Conservation (phyloP, 495 filamentous ascomycete genomes). For the Xylaria telfairii region DNA sequence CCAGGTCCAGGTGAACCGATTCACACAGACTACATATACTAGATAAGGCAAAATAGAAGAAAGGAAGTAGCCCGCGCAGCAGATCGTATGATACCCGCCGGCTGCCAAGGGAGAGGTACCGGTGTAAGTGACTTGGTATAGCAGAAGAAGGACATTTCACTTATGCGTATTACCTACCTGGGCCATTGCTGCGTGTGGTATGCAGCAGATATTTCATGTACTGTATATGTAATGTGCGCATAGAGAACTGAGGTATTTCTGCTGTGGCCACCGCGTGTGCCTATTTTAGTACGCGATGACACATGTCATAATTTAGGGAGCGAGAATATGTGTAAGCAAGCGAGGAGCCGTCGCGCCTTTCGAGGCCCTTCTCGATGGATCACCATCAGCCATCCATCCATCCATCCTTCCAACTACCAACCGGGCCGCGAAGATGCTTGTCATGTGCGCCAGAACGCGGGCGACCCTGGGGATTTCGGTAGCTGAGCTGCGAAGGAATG, state of each 20-base stretch:
- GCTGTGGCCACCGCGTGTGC: background rate
- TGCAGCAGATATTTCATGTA: constrained; percentile 2
- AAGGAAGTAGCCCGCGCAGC: background rate
- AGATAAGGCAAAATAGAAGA: background rate
- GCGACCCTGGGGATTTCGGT: constrained; percentile 17
- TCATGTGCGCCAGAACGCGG: constrained; percentile 23
- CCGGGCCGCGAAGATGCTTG: constrained; percentile 24
- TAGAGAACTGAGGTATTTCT: constrained; percentile 9
- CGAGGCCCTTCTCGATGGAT: constrained; percentile 16
- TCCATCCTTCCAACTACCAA: constrained; percentile 13
- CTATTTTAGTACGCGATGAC: constrained; percentile 14
- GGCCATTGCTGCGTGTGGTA: constrained; percentile 11
- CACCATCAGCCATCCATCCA: constrained; percentile 7
- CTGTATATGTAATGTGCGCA: too few species aligned
- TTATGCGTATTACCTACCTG: background rate
- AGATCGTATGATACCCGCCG: constrained; percentile 6
- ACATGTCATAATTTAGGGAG: constrained; percentile 11
- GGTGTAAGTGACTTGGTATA: background rate
- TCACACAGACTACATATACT: background rate
- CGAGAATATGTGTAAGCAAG: constrained; percentile 6
- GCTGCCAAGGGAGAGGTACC: constrained; percentile 3
- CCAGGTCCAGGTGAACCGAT: constrained; percentile 5
- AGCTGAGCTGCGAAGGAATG: constrained; percentile 21
- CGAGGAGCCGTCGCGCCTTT: constrained; percentile 5
- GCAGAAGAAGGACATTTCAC: background rate